Percentiles rank a stretch among this genome's conserved stretches.
These are phyloP conservation scores for Exophiala spinifera DNA, from an alignment of 2,329 filamentous ascomycete species.

Conservation along the genomic window DNA sequence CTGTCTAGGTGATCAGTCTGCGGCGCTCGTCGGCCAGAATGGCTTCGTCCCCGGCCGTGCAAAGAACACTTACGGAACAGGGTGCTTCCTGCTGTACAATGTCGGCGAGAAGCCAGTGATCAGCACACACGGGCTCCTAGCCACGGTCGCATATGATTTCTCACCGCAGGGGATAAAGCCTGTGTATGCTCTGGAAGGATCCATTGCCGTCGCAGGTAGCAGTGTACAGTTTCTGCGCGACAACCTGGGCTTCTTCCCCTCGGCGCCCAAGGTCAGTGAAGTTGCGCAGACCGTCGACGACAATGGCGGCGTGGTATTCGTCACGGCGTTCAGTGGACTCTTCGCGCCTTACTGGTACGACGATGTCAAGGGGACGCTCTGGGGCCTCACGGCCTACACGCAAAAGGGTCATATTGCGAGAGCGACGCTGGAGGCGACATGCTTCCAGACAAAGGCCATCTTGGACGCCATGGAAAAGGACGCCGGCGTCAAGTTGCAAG, in stretches of 20 bases:
- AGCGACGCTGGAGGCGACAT: constrained; percentile 77
- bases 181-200: constrained; percentile 72
- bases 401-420: constrained; percentile 74
- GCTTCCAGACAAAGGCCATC: constrained; percentile 80
- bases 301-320: constrained; percentile 73
- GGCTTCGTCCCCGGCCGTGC: constrained; percentile 72
- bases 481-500: constrained; percentile 65
- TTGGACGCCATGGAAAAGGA: constrained; percentile 79
- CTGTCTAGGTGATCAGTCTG: constrained; percentile 74
- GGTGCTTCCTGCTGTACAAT: constrained; percentile 78
- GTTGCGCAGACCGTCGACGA: constrained; percentile 58
- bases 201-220: constrained; percentile 69
- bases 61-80: constrained; percentile 80
- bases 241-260: constrained; percentile 55
- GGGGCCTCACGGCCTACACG: constrained; percentile 74
- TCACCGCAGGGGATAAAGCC: constrained; percentile 52
- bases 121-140: constrained; percentile 69
- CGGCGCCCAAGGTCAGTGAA: constrained; percentile 54
- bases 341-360: constrained; percentile 87
- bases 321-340: constrained; percentile 76
- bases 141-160: constrained; percentile 77
- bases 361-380: constrained; percentile 74
- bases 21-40: constrained; percentile 73
- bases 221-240: constrained; percentile 66
- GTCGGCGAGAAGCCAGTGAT: constrained; percentile 74